phyloP scores from a whole-genome alignment of 768 basidiomycete species.

The Psilocybe cubensis region DNA sequence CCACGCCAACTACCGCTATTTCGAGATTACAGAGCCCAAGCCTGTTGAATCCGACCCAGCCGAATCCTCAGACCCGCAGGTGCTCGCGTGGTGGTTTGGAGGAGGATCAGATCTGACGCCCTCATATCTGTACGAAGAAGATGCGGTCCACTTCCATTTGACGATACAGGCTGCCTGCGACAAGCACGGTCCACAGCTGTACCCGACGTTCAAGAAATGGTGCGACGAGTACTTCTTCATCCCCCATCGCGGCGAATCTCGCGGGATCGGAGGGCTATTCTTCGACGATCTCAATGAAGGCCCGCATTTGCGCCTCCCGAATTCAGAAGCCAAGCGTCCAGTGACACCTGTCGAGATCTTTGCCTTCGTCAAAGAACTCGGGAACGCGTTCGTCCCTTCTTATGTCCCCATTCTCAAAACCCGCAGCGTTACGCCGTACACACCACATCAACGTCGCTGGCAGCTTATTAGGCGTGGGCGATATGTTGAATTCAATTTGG shows the following conservation, averaged over 20 bases:
- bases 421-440: conserved; percentile 57
- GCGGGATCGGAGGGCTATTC: conserved; percentile 95
- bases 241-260: conserved; percentile 81
- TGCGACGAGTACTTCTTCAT: conserved; percentile 98
- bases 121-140: conserved; percentile 87
- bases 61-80: conserved; percentile 43
- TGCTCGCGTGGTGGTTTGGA: conserved; percentile 98
- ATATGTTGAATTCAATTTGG: conserved; percentile 94
- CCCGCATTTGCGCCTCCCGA: conserved; percentile 63
- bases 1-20: conserved; percentile 97
- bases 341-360: conserved; percentile 73
- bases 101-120: conserved; percentile 96
- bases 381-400: conserved; percentile 84
- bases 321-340: conserved; percentile 47
- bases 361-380: conserved; percentile 68
- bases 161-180: conserved; percentile 80
- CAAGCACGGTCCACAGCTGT: conserved; percentile 65
- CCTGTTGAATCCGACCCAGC: conserved; percentile 21
- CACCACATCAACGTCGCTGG: conserved; percentile 82
- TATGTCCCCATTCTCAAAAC: conserved; percentile 85
- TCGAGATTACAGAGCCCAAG: conserved; percentile 76
- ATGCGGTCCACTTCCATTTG: conserved; percentile 85
- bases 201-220: conserved; percentile 88
- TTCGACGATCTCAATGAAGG: conserved; percentile 88
- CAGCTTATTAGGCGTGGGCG: conserved; percentile 89